Conservation (phyloP, 192 early-diverging fungal species). For the Pilaira anomala region DNA sequence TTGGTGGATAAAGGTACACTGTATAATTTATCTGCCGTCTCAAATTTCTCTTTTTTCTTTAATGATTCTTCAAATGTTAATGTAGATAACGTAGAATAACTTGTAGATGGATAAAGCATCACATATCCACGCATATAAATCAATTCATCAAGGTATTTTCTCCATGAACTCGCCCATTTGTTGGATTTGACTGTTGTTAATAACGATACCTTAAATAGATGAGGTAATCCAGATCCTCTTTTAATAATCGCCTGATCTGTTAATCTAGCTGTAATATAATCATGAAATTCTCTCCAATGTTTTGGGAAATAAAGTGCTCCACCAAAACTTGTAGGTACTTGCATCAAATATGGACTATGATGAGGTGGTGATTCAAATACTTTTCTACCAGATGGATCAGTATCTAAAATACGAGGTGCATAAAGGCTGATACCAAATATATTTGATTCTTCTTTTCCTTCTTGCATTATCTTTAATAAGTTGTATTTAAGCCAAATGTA, state of each 20-base stretch:
- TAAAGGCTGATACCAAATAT: constrained; percentile 58
- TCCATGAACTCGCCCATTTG: constrained; percentile 55
- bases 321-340: constrained; percentile 51
- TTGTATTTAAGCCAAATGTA: constrained; percentile 54
- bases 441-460: not conserved
- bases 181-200: constrained; percentile 45
- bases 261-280: constrained; percentile 51
- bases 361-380: constrained; percentile 34
- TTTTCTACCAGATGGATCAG: constrained; percentile 38
- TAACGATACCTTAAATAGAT: constrained; percentile 47
- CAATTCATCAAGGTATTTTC: constrained; percentile 55
- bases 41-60: constrained; percentile 26
- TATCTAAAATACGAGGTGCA: constrained; percentile 46
- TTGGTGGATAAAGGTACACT: constrained; percentile 39
- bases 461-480: constrained; percentile 31
- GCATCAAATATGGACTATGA: constrained; percentile 42
- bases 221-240: constrained; percentile 24
- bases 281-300: constrained; percentile 59
- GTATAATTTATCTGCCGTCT: constrained; percentile 22
- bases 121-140: constrained; percentile 59
- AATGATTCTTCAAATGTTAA: constrained; percentile 48
- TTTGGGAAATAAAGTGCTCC: constrained; percentile 60
- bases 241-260: constrained; percentile 33
- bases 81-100: constrained; percentile 28
- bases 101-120: constrained; percentile 56